Conservation (phyloP, 2,329 filamentous ascomycete genomes). For the Cordyceps tenuipes region DNA sequence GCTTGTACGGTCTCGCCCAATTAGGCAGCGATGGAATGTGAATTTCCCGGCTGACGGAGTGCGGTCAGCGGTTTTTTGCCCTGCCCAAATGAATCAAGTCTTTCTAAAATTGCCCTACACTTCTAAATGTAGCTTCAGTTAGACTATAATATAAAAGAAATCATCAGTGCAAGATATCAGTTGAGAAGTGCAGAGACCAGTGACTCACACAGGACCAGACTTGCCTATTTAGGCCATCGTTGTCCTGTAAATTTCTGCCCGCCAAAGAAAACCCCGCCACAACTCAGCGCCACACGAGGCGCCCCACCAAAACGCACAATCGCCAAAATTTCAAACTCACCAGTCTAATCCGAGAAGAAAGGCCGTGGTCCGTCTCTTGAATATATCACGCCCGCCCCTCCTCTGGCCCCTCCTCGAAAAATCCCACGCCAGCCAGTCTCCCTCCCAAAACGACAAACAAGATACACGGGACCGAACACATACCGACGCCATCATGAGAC, state of each 20-base stretch:
- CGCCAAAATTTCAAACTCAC: conserved; percentile 33
- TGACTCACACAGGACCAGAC: neutral
- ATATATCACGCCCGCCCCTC: conserved; percentile 6
- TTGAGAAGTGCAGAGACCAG: neutral
- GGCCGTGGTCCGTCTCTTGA: neutral
- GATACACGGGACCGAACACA: neutral
- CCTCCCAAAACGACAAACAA: neutral
- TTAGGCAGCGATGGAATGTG: no score
- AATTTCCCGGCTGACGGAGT: no score
- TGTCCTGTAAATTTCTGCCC: neutral
- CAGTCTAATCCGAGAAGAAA: conserved; percentile 15
- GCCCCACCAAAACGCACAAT: conserved; percentile 40
- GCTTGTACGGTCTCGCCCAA: no score
- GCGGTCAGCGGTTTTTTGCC: no score
- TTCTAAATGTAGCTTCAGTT: no score
- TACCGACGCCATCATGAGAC: conserved; percentile 64
- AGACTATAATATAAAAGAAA: no score
- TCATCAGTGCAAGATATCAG: neutral
- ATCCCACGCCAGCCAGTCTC: conserved; percentile 2
- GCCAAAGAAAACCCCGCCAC: conserved; percentile 10
- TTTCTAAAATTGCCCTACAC: no score
- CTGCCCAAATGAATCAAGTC: no score
- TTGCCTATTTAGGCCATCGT: neutral
- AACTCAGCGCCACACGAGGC: conserved; percentile 19
- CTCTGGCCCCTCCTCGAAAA: conserved; percentile 8